phyloP scores from a whole-genome alignment of 305 asterid species.

The Coffea humblotiana region DNA sequence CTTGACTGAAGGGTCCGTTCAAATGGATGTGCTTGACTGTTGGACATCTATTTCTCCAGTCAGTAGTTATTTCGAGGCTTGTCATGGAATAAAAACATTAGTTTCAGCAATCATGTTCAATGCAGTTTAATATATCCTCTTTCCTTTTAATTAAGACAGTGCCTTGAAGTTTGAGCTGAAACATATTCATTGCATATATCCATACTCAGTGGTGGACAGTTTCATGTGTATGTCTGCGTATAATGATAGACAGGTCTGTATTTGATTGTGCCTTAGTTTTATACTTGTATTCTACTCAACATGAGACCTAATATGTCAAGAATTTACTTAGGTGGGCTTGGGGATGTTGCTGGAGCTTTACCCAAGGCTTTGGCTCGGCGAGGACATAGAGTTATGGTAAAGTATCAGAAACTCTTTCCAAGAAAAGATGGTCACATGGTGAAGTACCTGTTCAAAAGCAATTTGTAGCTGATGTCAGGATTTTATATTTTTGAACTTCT shows the following conservation, averaged over 20 bases:
- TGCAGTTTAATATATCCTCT: background rate
- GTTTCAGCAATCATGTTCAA: background rate
- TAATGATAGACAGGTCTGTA: background rate
- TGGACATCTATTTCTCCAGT: background rate
- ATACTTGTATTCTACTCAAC: background rate
- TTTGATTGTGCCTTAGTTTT: background rate
- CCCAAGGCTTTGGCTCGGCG: slow-evolving; percentile 97
- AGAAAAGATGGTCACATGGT: background rate
- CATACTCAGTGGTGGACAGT: background rate
- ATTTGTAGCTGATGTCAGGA: background rate
- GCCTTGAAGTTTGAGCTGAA: background rate
- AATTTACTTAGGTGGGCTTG: slow-evolving; percentile 79
- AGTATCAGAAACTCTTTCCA: slow-evolving; percentile 1
- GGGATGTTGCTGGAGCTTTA: slow-evolving; percentile 97
- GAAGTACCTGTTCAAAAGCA: background rate
- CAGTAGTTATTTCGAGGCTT: background rate
- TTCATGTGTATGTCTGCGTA: background rate
- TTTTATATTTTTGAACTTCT: background rate
- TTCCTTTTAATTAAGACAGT: background rate
- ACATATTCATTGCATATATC: background rate
- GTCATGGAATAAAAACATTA: background rate
- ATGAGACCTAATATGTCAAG: slow-evolving; percentile 19
- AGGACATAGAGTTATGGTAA: slow-evolving; percentile 98
- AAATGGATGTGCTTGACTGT: background rate
- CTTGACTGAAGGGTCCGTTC: background rate